Evolutionary conservation across 371 early-diverging fungal genomes (phyloP).

Genomic region (Lichtheimia hyalospora): DNA sequence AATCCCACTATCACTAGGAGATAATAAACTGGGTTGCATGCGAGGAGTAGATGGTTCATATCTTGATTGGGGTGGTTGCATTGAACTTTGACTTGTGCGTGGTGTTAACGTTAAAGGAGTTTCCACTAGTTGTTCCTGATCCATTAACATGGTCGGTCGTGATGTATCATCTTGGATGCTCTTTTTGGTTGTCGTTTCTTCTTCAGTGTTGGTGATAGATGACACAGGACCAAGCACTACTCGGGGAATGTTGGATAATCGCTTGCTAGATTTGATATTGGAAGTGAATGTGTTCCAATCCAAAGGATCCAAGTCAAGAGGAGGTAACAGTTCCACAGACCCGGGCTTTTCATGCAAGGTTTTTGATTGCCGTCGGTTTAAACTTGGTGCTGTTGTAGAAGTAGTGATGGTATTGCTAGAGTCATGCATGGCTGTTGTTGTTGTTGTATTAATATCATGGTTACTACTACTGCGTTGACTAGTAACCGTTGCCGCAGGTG

Average conservation of each 20-base stretch:
- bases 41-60: no score
- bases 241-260: neutral
- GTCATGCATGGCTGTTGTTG: no score
- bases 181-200: neutral
- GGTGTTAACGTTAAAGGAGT: slow-evolving; percentile 6
- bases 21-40: neutral
- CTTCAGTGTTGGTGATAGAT: neutral
- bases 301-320: slow-evolving; percentile 14
- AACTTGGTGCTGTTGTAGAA: no score
- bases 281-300: slow-evolving; percentile 6
- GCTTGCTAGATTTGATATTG: no score
- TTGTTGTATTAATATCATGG: no score
- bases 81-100: neutral
- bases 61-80: no score
- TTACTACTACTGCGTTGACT: no score
- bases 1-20: slow-evolving; percentile 7
- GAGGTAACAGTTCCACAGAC: slow-evolving; percentile 10
- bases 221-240: slow-evolving; percentile 4
- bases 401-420: no score
- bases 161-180: no score
- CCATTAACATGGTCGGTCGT: no score
- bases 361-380: slow-evolving; percentile 5
- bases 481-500: no score
- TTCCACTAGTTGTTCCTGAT: neutral
- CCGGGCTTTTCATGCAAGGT: slow-evolving; percentile 7